phyloP scores from a whole-genome alignment of 805 yeast genomes.

The Barnettozyma sp. region DNA sequence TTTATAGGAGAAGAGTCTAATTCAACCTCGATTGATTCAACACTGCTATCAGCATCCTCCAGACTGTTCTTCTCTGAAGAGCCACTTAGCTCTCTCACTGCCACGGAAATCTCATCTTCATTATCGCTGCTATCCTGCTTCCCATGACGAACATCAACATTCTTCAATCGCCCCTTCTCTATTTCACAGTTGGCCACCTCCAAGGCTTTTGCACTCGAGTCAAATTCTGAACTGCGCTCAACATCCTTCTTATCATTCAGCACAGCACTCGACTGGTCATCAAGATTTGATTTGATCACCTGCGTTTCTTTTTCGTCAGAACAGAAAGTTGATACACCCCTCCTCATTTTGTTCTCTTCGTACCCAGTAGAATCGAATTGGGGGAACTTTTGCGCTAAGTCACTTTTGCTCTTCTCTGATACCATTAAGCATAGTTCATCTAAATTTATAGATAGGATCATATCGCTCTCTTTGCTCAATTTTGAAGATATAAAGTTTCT shows the following conservation, averaged over 20 bases:
- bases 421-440: no score
- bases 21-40: neutral
- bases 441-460: neutral
- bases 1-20: neutral
- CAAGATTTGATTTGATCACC: neutral
- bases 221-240: neutral
- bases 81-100: constrained; percentile 1
- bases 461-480: neutral
- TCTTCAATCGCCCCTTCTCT: neutral
- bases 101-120: neutral
- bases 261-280: neutral
- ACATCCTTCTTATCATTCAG: neutral
- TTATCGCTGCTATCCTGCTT: neutral
- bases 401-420: constrained; percentile 1
- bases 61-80: constrained; percentile 2
- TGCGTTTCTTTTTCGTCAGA: neutral
- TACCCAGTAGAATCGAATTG: neutral
- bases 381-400: no score
- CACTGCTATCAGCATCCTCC: neutral
- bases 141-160: neutral
- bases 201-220: neutral
- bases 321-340: no score
- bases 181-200: neutral
- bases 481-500: neutral
- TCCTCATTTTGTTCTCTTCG: neutral